Percentiles rank a stretch among this genome's conserved stretches.
Evolutionary conservation across 2,329 filamentous ascomycete species (phyloP).

Genomic region (Pestalotiopsis sp.): DNA sequence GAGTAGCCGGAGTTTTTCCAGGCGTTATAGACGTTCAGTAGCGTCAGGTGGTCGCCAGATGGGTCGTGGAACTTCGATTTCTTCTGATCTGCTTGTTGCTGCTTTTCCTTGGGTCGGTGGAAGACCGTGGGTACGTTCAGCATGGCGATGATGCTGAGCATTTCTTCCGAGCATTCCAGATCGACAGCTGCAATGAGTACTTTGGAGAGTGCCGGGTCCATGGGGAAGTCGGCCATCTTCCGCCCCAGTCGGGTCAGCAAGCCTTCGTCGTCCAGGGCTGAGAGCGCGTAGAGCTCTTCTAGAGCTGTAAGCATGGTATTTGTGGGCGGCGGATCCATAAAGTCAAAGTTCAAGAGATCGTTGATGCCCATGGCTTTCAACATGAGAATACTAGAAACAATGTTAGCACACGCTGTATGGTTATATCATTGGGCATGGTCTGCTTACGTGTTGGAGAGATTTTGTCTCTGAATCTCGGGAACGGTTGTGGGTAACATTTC

Average conservation of each 20-base stretch:
- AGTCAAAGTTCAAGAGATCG: constrained; percentile 94
- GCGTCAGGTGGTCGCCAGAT: constrained; percentile 88
- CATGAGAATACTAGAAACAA: constrained; percentile 73
- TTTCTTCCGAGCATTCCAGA: constrained; percentile 87
- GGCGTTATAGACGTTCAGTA: constrained; percentile 96
- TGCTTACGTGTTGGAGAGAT: constrained; percentile 72
- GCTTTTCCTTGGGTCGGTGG: constrained; percentile 96
- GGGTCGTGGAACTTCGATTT: constrained; percentile 97
- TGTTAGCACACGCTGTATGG: neutral
- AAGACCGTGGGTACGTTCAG: constrained; percentile 86
- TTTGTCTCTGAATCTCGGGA: constrained; percentile 94
- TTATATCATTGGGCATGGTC: neutral
- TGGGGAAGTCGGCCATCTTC: constrained; percentile 98
- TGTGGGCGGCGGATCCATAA: constrained; percentile 97
- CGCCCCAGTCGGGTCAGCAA: constrained; percentile 87
- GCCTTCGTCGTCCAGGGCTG: constrained; percentile 92
- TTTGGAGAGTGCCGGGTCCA: constrained; percentile 92
- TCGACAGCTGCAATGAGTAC: constrained; percentile 87
- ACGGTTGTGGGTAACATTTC: constrained; percentile 97
- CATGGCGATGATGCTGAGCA: constrained; percentile 94
- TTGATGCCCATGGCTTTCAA: constrained; percentile 99
- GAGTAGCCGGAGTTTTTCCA: constrained; percentile 87
- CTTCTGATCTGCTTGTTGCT: constrained; percentile 94
- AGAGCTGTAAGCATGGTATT: constrained; percentile 97
- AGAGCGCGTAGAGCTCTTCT: constrained; percentile 91